Percentiles rank a stretch among this genome's conserved stretches.
Conservation (phyloP, 441 rosid species). For the Syzygium syzygioides region DNA sequence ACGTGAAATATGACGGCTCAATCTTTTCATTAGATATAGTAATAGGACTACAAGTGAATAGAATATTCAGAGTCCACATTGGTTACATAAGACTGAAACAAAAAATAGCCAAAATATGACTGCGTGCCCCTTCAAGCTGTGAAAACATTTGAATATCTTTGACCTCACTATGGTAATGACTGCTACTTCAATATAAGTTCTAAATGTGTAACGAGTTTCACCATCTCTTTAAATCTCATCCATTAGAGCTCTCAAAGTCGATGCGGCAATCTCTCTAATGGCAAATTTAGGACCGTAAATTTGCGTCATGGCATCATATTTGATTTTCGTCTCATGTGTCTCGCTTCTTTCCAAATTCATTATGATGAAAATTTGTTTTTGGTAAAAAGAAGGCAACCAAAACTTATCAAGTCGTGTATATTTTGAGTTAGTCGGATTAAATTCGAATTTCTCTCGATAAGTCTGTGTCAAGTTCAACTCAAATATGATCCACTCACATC, state of each 20-base stretch:
- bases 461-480: not conserved
- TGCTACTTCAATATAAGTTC: not conserved
- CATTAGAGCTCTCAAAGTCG: not conserved
- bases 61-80: not conserved
- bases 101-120: not conserved
- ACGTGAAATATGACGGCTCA: not conserved
- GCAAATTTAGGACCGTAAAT: not conserved
- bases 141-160: not conserved
- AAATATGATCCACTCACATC: not conserved
- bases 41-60: not conserved
- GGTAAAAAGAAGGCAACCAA: not conserved
- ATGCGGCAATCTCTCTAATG: not conserved
- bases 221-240: not conserved
- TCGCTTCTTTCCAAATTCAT: not conserved
- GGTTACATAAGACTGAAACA: not conserved
- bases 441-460: not conserved
- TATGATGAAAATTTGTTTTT: not conserved
- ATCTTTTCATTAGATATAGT: not conserved
- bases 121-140: not conserved
- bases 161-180: not conserved
- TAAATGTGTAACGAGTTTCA: not conserved
- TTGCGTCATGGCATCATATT: not conserved
- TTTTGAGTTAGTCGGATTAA: fast-evolving
- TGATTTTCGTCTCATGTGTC: not conserved
- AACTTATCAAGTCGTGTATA: not conserved